phyloP scores from a whole-genome alignment of 805 yeast species.

The Candida hispaniensis region DNA sequence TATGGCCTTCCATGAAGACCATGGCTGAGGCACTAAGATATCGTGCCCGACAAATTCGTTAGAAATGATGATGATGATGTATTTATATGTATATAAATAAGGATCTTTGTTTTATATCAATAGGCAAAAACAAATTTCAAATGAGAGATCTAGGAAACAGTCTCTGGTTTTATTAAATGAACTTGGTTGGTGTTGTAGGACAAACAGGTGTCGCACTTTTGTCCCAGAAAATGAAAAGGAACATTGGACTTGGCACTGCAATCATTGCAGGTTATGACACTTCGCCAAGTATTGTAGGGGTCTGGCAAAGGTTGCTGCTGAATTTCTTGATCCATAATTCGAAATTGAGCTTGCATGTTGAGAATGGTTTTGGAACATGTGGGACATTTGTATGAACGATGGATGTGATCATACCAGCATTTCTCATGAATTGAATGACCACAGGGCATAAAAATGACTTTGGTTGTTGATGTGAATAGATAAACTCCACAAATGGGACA shows the following conservation, averaged over 20 bases:
- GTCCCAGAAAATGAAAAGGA: constrained; percentile 72
- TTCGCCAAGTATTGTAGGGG: constrained; percentile 67
- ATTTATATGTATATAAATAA: no score
- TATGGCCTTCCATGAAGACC: constrained; percentile 15
- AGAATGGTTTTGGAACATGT: constrained; percentile 74
- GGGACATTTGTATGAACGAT: constrained; percentile 84
- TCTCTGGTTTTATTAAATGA: constrained; percentile 58
- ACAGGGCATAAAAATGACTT: constrained; percentile 85
- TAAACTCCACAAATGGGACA: constrained; percentile 92
- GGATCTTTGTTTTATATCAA: no score
- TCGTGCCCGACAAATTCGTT: constrained; percentile 12
- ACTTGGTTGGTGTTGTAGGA: constrained; percentile 79
- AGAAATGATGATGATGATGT: no score
- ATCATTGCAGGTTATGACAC: constrained; percentile 63
- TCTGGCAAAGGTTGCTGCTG: constrained; percentile 64
- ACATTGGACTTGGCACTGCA: constrained; percentile 74
- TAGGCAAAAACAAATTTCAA: no score
- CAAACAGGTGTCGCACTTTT: constrained; percentile 76
- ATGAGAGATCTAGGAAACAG: no score
- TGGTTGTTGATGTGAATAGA: constrained; percentile 68
- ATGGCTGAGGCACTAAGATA: constrained; percentile 12
- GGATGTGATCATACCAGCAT: constrained; percentile 74
- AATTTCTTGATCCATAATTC: constrained; percentile 79
- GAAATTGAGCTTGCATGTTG: constrained; percentile 80
- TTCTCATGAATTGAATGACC: constrained; percentile 88